phyloP scores from a whole-genome alignment of 768 basidiomycete genomes.

The Terana coerulea region DNA sequence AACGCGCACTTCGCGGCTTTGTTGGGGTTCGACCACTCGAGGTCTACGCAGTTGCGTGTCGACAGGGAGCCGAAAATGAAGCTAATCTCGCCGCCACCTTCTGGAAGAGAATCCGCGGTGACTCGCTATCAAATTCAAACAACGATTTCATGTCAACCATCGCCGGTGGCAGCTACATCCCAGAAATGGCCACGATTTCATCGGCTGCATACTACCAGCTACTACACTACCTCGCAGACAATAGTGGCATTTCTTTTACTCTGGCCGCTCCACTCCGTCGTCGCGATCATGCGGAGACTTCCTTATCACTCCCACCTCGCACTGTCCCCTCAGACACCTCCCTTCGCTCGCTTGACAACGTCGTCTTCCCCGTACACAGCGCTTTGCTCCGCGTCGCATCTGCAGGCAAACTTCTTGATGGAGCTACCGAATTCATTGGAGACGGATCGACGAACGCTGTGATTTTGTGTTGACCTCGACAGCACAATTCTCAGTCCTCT shows the following conservation, averaged over 20 bases:
- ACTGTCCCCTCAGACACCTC: not conserved
- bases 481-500: not conserved
- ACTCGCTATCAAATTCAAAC: conserved; percentile 17
- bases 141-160: conserved; percentile 1
- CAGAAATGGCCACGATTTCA: not conserved
- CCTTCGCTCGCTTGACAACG: not conserved
- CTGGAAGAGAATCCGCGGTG: conserved; percentile 14
- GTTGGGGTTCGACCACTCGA: not conserved
- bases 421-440: not conserved
- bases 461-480: not conserved
- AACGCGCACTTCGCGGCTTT: conserved; percentile 1
- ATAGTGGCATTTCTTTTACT: not conserved
- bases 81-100: not conserved
- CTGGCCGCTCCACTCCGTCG: not conserved
- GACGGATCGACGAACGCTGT: not conserved
- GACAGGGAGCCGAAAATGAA: not conserved
- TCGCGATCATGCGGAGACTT: not conserved
- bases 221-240: not conserved
- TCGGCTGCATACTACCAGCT: not conserved
- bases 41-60: conserved; percentile 2
- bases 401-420: not conserved
- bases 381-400: not conserved
- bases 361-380: not conserved
- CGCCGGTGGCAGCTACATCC: not conserved
- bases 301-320: not conserved